A percentile compares a stretch with the other conserved stretches of the same genome.
phyloP scores from a whole-genome alignment of 2,329 filamentous ascomycete genomes.

The Alternaria longipes region DNA sequence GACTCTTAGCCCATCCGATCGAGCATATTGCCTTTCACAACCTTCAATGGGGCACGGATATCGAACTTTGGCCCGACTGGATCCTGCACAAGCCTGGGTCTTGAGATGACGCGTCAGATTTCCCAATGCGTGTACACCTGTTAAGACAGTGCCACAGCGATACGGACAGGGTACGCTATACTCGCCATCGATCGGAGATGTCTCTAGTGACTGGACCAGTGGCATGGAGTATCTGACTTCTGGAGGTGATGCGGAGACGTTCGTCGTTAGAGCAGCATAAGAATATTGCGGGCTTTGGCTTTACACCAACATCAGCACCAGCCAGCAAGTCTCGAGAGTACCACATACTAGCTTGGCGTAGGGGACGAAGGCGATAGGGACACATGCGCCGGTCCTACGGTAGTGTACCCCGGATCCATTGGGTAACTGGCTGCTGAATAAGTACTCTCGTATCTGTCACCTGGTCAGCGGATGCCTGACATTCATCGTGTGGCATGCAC shows the following conservation, averaged over 20 bases:
- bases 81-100: conserved; percentile 31
- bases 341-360: not conserved
- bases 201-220: not conserved
- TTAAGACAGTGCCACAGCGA: conserved; percentile 32
- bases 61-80: conserved; percentile 22
- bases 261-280: not conserved
- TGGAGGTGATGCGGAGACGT: not conserved
- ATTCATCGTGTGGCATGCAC: not conserved
- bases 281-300: not conserved
- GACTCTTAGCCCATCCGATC: conserved; percentile 37
- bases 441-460: not conserved
- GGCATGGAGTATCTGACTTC: not conserved
- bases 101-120: conserved; percentile 43
- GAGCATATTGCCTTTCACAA: conserved; percentile 36
- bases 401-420: not conserved
- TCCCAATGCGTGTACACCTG: conserved; percentile 37
- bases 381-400: not conserved
- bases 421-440: not conserved
- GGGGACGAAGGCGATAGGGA: not conserved
- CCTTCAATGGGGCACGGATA: conserved; percentile 27
- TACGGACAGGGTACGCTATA: conserved; percentile 30
- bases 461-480: not conserved
- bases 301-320: not conserved
- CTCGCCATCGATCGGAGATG: conserved; percentile 5
- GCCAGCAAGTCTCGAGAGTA: not conserved